Evolutionary conservation across 108 stramenopile genomes (phyloP).

Genomic region (Discostella stelligeroides): DNA sequence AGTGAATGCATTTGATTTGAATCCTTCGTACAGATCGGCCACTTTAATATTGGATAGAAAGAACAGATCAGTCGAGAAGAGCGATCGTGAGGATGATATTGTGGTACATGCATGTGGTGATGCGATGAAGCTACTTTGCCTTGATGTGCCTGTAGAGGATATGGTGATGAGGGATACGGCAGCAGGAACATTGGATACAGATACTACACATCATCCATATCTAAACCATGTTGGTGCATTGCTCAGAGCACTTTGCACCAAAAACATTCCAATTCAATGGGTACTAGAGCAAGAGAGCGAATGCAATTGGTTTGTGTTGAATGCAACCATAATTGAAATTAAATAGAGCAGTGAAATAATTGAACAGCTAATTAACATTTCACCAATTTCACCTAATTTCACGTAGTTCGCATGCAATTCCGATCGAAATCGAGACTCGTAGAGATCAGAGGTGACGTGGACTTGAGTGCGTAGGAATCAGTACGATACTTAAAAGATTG

Average conservation of each 20-base stretch:
- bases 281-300: constrained; percentile 48
- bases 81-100: constrained; percentile 10
- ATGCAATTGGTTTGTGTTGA: constrained; percentile 42
- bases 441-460: no score
- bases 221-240: constrained; percentile 35
- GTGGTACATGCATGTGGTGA: constrained; percentile 34
- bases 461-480: no score
- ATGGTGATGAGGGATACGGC: constrained; percentile 23
- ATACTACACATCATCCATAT: constrained; percentile 22
- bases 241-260: constrained; percentile 33
- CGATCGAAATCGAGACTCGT: no score
- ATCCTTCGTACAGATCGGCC: constrained; percentile 39
- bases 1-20: constrained; percentile 21
- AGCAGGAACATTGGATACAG: neutral
- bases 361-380: no score
- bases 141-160: constrained; percentile 44
- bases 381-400: no score
- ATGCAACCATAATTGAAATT: constrained; percentile 44
- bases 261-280: constrained; percentile 38
- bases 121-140: constrained; percentile 40
- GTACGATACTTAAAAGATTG: no score
- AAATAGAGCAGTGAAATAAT: neutral
- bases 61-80: constrained; percentile 2
- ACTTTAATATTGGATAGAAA: constrained; percentile 35
- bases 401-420: no score